Evolutionary conservation across 108 stramenopile genomes (phyloP), one percentile per base, ranked within the genome.

Genomic region (Cyclostephanos tholiformis): DNA sequence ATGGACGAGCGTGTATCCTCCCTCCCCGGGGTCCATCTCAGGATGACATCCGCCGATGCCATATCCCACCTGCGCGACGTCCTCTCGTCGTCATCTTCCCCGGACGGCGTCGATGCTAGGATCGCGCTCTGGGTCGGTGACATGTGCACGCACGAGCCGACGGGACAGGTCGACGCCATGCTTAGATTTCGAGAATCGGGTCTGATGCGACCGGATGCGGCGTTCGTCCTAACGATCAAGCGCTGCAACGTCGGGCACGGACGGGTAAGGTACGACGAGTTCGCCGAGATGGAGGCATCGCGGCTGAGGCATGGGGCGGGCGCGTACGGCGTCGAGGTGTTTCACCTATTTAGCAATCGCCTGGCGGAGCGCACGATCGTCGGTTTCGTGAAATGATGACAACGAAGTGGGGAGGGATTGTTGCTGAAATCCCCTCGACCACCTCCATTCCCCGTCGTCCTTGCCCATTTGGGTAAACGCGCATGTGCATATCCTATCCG

Each of bases 161-260:
- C 51, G 0, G 48, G 71, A 11, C 88, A 87, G 53, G 74, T 89
- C 23, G 83, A 89, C 73, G 63, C 65, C 14, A 70, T 89, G 17
- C 70, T 85, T 12, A 16, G 30, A 17, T 84, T 86, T n/a, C 46
- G 67, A 1, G 23, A 72, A 22, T 48, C 29, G 19, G 83, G 85
- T 0, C 41, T 87, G 2, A 72, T 90, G 0, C 39, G 41, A 17
- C 32, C 67, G 5, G 63, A 67, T 10, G 58, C 75, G 0, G 82
- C 81, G 38, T 88, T 90, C 65, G 81, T 86, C 10, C 41, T 90
- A 59, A 90, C 89, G 0, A 72, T 90, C 14, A 90, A 90, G 63
- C 86, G 85, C 48, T 88, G 85, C 48, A 83, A 83, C 48, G 35
- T 71, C 32, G 89, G 89, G 6, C 85, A 90, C 63, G 76, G 82